Evolutionary conservation across 495 filamentous ascomycete species (phyloP).

Genomic region (Trichoderma parareesei): DNA sequence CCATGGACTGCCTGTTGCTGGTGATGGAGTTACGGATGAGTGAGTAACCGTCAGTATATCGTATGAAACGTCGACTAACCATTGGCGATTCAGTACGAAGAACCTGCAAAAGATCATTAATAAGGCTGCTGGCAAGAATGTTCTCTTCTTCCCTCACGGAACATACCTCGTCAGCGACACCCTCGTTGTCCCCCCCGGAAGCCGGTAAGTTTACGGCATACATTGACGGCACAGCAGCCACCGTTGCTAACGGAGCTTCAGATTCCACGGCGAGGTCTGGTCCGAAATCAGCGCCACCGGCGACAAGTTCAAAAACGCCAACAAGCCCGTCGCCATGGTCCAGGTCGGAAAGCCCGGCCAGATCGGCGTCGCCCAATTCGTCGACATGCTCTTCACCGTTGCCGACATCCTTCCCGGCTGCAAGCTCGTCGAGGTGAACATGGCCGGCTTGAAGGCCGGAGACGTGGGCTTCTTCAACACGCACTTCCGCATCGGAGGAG

Average conservation of each 20-base stretch:
- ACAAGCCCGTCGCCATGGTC: conserved; percentile 44
- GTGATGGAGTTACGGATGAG: conserved; percentile 19
- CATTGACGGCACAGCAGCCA: neutral
- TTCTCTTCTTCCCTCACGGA: conserved; percentile 54
- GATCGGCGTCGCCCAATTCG: conserved; percentile 47
- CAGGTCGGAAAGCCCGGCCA: conserved; percentile 45
- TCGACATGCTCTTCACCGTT: conserved; percentile 41
- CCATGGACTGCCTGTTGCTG: conserved; percentile 16
- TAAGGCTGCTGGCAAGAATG: conserved; percentile 39
- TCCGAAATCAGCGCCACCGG: conserved; percentile 28
- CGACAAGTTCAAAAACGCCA: conserved; percentile 39
- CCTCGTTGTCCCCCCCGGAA: conserved; percentile 44
- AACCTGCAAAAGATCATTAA: conserved; percentile 45
- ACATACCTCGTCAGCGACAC: conserved; percentile 53
- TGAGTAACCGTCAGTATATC: neutral
- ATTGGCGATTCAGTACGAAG: conserved; percentile 20
- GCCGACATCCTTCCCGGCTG: conserved; percentile 35
- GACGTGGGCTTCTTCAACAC: conserved; percentile 53
- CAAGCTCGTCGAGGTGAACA: conserved; percentile 47
- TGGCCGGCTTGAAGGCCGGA: conserved; percentile 41
- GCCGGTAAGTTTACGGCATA: conserved; percentile 37
- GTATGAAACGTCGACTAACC: too few species aligned
- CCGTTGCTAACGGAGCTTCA: neutral
- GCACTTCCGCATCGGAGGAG: conserved; percentile 50
- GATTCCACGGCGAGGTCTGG: conserved; percentile 24